phyloP scores from a whole-genome alignment of 139 green algal genomes.

The Micromonas commoda region DNA sequence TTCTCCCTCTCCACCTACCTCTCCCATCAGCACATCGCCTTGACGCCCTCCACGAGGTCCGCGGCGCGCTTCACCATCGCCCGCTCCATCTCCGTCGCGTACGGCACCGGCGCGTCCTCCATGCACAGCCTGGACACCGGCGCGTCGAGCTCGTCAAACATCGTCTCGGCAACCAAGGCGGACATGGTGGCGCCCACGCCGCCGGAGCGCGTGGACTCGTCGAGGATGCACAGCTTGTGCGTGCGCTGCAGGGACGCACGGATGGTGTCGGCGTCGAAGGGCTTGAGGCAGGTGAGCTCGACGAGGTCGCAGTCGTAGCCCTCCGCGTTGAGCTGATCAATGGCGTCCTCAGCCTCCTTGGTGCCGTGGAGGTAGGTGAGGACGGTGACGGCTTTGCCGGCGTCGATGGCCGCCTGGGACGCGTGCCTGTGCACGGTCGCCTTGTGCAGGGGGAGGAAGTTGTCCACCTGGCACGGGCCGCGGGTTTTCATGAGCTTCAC shows the following conservation, averaged over 20 bases:
- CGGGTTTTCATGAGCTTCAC: conserved; percentile 34
- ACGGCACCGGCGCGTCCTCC: conserved; percentile 31
- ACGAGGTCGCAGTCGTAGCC: conserved; percentile 88
- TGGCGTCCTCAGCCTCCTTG: conserved; percentile 40
- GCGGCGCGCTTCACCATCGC: conserved; percentile 24
- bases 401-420: not conserved
- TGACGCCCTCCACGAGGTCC: conserved; percentile 24
- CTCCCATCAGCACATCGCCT: conserved; percentile 13
- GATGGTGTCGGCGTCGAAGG: conserved; percentile 95
- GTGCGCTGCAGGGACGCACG: conserved; percentile 79
- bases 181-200: conserved; percentile 88
- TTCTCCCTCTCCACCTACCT: not conserved
- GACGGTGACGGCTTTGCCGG: conserved; percentile 75
- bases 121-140: conserved; percentile 27
- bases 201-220: conserved; percentile 97
- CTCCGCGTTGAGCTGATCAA: conserved; percentile 55
- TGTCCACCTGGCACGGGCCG: conserved; percentile 37
- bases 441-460: conserved; percentile 72
- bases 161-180: conserved; percentile 82
- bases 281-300: conserved; percentile 94
- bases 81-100: conserved; percentile 26
- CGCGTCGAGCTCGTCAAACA: conserved; percentile 87
- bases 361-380: conserved; percentile 78
- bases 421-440: conserved; percentile 70
- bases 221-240: conserved; percentile 79